Conservation (phyloP, 495 filamentous ascomycete species). For the Tuber aestivum region DNA sequence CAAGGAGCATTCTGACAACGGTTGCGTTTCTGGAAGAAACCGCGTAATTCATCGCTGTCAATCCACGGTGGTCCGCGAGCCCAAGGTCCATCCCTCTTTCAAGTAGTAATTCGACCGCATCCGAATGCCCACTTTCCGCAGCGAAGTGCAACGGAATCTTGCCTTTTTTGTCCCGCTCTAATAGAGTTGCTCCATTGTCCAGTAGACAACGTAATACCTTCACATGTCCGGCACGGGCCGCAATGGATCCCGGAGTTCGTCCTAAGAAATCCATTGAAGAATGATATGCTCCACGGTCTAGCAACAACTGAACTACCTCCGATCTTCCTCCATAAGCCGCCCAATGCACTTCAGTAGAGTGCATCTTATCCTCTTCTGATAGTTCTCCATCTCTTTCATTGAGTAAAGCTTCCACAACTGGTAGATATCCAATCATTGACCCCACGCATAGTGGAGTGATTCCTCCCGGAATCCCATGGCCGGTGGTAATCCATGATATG, state of each 20-base stretch:
- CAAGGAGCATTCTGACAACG: conserved; percentile 7
- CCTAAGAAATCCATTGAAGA: conserved; percentile 41
- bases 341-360: conserved; percentile 11
- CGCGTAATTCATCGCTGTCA: conserved; percentile 44
- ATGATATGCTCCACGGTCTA: conserved; percentile 45
- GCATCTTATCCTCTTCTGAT: not conserved
- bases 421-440: not conserved
- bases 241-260: conserved; percentile 44
- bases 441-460: not conserved
- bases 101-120: conserved; percentile 37
- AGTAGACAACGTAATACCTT: conserved; percentile 44
- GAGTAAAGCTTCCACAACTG: not conserved
- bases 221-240: conserved; percentile 40
- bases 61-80: conserved; percentile 25
- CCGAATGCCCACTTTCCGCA: conserved; percentile 33
- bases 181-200: conserved; percentile 43
- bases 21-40: conserved; percentile 18
- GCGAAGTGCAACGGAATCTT: conserved; percentile 45
- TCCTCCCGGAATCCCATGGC: not conserved
- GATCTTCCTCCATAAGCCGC: conserved; percentile 13
- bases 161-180: conserved; percentile 40
- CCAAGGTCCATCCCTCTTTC: conserved; percentile 36
- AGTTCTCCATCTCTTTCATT: not conserved
- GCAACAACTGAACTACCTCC: conserved; percentile 19
- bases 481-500: not conserved